Base-by-base conservation (phyloP, 805 yeast genomes). In the Sungouiella thailandica region DNA sequence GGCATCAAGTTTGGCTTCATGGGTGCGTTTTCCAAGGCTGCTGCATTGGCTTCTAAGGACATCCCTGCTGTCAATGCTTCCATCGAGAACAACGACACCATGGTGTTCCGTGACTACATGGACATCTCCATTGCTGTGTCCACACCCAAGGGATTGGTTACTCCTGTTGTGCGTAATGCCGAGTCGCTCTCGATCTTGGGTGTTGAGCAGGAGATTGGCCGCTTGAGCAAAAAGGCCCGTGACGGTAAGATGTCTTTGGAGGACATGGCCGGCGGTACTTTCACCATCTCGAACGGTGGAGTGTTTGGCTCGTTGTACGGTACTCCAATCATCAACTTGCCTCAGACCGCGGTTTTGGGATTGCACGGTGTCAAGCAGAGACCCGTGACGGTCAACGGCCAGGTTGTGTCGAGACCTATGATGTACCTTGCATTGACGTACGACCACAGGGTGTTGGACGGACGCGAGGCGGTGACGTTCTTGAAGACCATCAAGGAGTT, bases 191-290 rank as follows among this genome's bases (percentile, higher is more conserved):
- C 87, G 29, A 84, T 93, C 15, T 69, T 93, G 53, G 97, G 84
- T 46, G 81, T 93, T 46, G 98, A 93, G 70, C 65, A 80, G 52
- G 96, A 86, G 65, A 90, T 93, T 48, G 60, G 78, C 36, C 65
- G 68, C 50, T 73, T 93, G 54, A 93, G 97, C 66, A 71, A 70
- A 58, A 90, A 87, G 71, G 98, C 98, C 44, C 85, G 97, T 66
- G 97, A 90, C 60, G 93, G 93, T 57, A 89, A 93, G 70, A 76
- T 93, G 58, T 86, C 97, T 36, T 68, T 93, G 47, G 98, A 93
- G 73, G 98, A 93, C 65, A 90, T 93, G 97, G 77, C 96, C 41
- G 98, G 98, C 63, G 98, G 98, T 65, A 89, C 97, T 40, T 89
- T 93, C 75, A 93, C 98, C 56, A 93, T 93, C 55, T 93, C 97